Evolutionary conservation across 169 alveolate genomes (phyloP), one percentile per base, ranked within the genome.

Genomic region (Theileria sp.): DNA sequence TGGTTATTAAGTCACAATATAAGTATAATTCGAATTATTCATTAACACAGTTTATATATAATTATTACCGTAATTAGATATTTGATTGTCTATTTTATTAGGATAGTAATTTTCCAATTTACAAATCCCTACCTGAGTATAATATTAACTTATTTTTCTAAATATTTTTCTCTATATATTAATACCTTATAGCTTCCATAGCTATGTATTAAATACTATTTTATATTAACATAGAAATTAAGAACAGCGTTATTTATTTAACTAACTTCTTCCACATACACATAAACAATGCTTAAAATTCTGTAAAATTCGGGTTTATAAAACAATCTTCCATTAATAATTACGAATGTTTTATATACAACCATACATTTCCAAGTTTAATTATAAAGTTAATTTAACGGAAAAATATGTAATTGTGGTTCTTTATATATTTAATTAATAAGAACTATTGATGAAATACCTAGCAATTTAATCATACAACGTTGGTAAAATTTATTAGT

Each of bases 1-100:
- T n/a, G 34, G 23, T 15, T 64, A 17, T 64, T 21, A 64, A 64
- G 72, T 30, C 72, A 64, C 72, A 26, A 64, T 60, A 25, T 64
- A 17, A 15, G 12, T 23, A 32, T 38, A 15, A n/a, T 64, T 15
- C 32, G 3, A 21, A 17, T 64, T 26, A 64, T 64, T 64, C 50
- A 64, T 6, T 13, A 64, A 64, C 72, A 64, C 72, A 64, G 32
- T 64, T 21, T n/a, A 30, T 23, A 64, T 30, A 17, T 21, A 64
- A 19, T 64, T 19, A 26, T 26, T 5, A 17, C 32, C 9, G 25
- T 28, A 5, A 64, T 15, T 30, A 17, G 72, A 64, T 6, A 3
- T 64, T 3, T 10, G 51, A 6, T 38, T 64, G 72, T 64, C 72
- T 30, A 26, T n/a, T 64, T 30, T 64, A 64, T 64, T 64, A 44